phyloP scores from a whole-genome alignment of 768 basidiomycete species.

The Polyporus arcularius region DNA sequence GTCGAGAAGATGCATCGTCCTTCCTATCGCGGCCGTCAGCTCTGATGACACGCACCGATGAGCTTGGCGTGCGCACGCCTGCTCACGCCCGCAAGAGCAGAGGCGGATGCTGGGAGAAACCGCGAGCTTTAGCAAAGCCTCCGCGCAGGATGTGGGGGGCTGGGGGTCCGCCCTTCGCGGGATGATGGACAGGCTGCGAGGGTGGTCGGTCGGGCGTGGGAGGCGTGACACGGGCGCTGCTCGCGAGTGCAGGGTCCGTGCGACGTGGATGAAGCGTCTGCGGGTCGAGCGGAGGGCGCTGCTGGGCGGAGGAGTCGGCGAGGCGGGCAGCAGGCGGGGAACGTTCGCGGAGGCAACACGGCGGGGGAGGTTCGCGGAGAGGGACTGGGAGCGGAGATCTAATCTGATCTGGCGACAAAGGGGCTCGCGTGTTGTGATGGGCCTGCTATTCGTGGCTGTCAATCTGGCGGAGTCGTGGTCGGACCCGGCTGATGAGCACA shows the following conservation, averaged over 20 bases:
- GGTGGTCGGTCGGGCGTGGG: not conserved
- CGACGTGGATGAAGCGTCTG: not conserved
- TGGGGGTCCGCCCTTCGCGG: conserved; percentile 15
- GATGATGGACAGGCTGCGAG: conserved; percentile 11
- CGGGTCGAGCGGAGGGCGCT: not conserved
- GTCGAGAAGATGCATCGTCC: not conserved
- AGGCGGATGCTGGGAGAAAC: no score
- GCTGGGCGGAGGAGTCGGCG: not conserved
- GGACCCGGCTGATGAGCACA: conserved; percentile 9
- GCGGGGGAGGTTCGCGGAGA: conserved; percentile 15
- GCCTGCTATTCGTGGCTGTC: conserved; percentile 3
- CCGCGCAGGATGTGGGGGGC: not conserved
- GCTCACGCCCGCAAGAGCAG: no score
- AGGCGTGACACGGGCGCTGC: not conserved
- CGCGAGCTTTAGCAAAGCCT: no score
- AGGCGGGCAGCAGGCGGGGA: not conserved
- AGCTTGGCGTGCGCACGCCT: no score
- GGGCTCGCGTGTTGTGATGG: not conserved
- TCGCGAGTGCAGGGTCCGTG: not conserved
- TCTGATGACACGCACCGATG: conserved; percentile 1
- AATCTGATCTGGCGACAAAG: conserved; percentile 16
- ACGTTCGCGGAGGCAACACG: not conserved
- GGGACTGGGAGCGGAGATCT: conserved; percentile 14
- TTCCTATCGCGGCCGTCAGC: conserved; percentile 18
- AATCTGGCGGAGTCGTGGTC: conserved; percentile 13